phyloP scores from a whole-genome alignment of 2,329 filamentous ascomycete genomes.

The Cytospora paraplurivora region DNA sequence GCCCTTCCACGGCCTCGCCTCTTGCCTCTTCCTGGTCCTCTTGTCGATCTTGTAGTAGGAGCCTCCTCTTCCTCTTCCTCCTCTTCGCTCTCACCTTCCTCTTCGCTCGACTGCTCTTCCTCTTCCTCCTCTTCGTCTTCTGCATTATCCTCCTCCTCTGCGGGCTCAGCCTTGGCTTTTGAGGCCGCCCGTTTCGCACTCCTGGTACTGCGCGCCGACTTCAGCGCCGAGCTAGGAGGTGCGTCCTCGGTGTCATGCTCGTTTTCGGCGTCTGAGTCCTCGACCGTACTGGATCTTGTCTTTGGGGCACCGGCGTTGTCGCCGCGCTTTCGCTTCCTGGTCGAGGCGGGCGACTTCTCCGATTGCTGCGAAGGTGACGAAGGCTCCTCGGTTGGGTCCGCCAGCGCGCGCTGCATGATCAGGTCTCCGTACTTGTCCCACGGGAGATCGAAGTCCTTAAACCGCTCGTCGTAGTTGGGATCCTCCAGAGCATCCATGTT shows the following conservation, averaged over 20 bases:
- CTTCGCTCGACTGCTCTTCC: constrained; percentile 41
- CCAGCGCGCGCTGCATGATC: constrained; percentile 49
- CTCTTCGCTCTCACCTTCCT: constrained; percentile 40
- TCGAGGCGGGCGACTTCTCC: constrained; percentile 40
- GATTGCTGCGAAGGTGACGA: constrained; percentile 48
- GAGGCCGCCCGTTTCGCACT: constrained; percentile 47
- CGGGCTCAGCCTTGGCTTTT: constrained; percentile 43
- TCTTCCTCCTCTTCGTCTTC: constrained; percentile 39
- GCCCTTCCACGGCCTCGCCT: constrained; percentile 40
- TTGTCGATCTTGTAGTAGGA: constrained; percentile 42
- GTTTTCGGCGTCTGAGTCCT: constrained; percentile 51
- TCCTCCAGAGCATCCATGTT: constrained; percentile 56
- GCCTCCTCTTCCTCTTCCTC: constrained; percentile 39
- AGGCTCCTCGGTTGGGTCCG: constrained; percentile 50
- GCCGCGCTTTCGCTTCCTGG: constrained; percentile 51
- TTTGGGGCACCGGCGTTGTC: constrained; percentile 40
- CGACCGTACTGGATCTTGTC: constrained; percentile 51
- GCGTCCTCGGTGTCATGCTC: constrained; percentile 38
- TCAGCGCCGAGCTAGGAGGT: constrained; percentile 42
- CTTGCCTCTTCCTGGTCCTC: constrained; percentile 42
- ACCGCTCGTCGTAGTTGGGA: constrained; percentile 60
- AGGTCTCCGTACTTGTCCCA: constrained; percentile 47
- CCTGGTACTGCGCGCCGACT: constrained; percentile 45
- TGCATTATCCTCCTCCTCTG: constrained; percentile 37
- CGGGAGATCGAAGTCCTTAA: constrained; percentile 68